Evolutionary conservation across 306 rosid species (phyloP).

Genomic region (Arachis stenosperma): DNA sequence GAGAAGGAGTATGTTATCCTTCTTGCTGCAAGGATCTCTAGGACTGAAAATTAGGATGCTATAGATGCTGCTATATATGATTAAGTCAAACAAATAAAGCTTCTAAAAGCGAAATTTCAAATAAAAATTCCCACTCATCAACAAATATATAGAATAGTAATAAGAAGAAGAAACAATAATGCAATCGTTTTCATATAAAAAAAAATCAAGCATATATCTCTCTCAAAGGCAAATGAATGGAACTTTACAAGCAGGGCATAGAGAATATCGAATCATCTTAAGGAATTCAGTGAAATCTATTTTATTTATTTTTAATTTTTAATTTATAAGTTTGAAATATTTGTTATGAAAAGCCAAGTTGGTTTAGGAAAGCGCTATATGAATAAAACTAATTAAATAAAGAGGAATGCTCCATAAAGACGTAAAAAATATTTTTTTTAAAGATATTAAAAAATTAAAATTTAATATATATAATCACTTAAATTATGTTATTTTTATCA

Average conservation of each 20-base stretch:
- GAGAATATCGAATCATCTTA: too few species aligned
- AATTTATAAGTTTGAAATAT: neutral
- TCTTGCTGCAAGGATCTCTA: slow-evolving; percentile 93
- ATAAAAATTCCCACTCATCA: slow-evolving; percentile 14
- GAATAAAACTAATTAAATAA: neutral
- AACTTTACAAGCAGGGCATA: too few species aligned
- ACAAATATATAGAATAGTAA: neutral
- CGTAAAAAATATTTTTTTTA: too few species aligned
- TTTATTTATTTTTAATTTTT: too few species aligned
- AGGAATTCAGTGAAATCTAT: too few species aligned
- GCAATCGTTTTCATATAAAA: slow-evolving; percentile 22
- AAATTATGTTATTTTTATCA: too few species aligned
- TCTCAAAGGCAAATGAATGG: neutral
- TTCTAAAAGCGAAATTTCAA: slow-evolving; percentile 48
- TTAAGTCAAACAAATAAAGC: slow-evolving; percentile 38
- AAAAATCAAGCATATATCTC: slow-evolving; percentile 14
- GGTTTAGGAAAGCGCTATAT: neutral
- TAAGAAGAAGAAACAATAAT: slow-evolving; percentile 30
- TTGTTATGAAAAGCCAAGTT: slow-evolving; percentile 8
- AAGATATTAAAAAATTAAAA: too few species aligned
- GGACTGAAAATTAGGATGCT: slow-evolving; percentile 95
- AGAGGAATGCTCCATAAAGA: too few species aligned
- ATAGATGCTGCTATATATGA: slow-evolving; percentile 75
- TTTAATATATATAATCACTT: too few species aligned
- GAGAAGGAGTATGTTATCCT: slow-evolving; percentile 38